Base-by-base conservation (phyloP, 208 protist genomes). In the Acanthamoeba lenticulata region DNA sequence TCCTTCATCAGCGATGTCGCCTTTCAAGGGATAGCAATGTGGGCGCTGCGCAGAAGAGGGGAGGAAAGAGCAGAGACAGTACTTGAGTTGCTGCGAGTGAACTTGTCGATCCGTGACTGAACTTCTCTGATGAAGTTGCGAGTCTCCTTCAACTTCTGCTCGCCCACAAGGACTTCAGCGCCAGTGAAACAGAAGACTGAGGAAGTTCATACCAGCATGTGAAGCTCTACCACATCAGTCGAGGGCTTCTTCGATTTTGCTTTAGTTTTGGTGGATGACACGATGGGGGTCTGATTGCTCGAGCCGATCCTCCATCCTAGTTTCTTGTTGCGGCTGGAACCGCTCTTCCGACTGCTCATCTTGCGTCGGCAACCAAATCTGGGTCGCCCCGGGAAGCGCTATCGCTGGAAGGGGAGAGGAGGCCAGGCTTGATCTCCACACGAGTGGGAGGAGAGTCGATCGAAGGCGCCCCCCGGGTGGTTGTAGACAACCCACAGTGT, bases 91-190 rank as follows among this genome's bases (percentile, higher is more conserved):
- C 88, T 79, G 32, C 88, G 88, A 40, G 36, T 93, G 42, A 79
- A 93, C 47, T 49, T 72, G n/a, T 69, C 62, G 21, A 93, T 77
- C 60, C 44, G 47, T 36, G 34, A n/a, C n/a, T 93, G 88, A 13
- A 93, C 65, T 29, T 93, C 88, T 52, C 36, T n/a, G 9, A 93
- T 93, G 60, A 79, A 93, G 60, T 69, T 93, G 34, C 88, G 52
- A 24, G 88, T 93, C 13, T 93, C 88, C 47, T 93, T 93, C 88
- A 93, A n/a, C 88, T 77, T 69, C 88, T 93, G 34, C 24, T 45
- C 29, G 52, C 52, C 40, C 67, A 9, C 15, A 49, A 49, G 72
- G 38, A 69, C 15, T 6, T 69, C 11, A 69, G 9, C 36, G 13
- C 29, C 15, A 74, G 19, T 6, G 19, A 74, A 74, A 42, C 29